Conservation (phyloP, 2,329 filamentous ascomycete species). For the Neopestalotiopsis sp. region DNA sequence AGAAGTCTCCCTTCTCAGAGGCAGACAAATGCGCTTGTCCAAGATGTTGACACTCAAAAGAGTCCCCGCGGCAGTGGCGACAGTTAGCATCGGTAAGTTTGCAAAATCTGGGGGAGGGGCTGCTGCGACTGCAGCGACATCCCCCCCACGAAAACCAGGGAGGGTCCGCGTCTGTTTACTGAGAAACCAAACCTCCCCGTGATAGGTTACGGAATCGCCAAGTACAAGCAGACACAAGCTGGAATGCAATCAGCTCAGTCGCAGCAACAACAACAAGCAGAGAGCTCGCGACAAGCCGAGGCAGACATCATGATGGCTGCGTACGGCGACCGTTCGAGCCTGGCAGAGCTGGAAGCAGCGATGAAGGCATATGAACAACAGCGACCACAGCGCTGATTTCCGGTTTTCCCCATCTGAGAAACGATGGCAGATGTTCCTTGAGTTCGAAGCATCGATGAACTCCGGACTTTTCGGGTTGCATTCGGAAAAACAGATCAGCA, state of each 20-base stretch:
- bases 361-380: conserved; percentile 48
- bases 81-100: conserved; percentile 36
- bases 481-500: not conserved
- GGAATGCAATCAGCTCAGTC: conserved; percentile 27
- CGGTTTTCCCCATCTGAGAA: not conserved
- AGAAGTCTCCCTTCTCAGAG: not conserved
- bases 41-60: conserved; percentile 28
- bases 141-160: not conserved
- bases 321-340: conserved; percentile 54
- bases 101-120: not conserved
- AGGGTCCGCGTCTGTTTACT: not conserved
- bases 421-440: not conserved
- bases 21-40: conserved; percentile 9
- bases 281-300: conserved; percentile 30
- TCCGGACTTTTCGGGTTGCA: not conserved
- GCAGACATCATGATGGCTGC: conserved; percentile 50
- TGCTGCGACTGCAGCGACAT: not conserved
- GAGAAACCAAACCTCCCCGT: not conserved
- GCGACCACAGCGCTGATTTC: conserved; percentile 7
- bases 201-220: conserved; percentile 35
- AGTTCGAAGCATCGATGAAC: not conserved
- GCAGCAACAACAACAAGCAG: conserved; percentile 33
- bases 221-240: conserved; percentile 31
- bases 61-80: conserved; percentile 36
- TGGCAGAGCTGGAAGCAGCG: conserved; percentile 53